Evolutionary conservation across 1,284 basidiomycete species (phyloP).

Genomic region (Moesziomyces aphidis): DNA sequence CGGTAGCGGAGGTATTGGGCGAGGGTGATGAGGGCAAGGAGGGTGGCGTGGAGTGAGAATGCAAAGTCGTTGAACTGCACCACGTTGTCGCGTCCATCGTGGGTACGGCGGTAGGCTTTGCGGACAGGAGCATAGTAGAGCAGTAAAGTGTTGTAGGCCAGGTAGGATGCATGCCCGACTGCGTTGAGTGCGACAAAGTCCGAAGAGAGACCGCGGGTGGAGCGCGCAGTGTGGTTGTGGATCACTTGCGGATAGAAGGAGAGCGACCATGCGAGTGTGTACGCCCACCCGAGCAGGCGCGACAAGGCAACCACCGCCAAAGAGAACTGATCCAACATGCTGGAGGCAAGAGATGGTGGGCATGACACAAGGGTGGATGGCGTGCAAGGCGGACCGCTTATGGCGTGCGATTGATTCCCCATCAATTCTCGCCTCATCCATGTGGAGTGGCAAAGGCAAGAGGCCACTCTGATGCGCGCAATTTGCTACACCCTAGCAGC

Average conservation of each 20-base stretch:
- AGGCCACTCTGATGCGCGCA: no score
- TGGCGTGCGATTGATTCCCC: no score
- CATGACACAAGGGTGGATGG: background rate
- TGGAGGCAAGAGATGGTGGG: background rate
- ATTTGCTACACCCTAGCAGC: no score
- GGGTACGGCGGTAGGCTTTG: slow-evolving; percentile 40
- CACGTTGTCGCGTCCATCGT: slow-evolving; percentile 45
- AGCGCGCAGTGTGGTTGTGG: slow-evolving; percentile 34
- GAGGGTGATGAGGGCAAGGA: slow-evolving; percentile 27
- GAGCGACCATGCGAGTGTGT: slow-evolving; percentile 55
- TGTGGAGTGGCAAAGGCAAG: background rate
- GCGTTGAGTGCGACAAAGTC: slow-evolving; percentile 61
- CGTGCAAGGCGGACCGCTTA: no score
- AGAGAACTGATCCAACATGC: background rate
- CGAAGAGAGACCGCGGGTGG: slow-evolving; percentile 45
- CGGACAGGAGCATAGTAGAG: slow-evolving; percentile 39
- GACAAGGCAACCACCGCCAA: slow-evolving; percentile 34
- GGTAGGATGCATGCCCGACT: slow-evolving; percentile 55
- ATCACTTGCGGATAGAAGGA: slow-evolving; percentile 64
- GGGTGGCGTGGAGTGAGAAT: slow-evolving; percentile 50
- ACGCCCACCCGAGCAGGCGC: slow-evolving; percentile 58
- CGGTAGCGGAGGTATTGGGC: slow-evolving; percentile 9
- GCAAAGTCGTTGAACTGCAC: slow-evolving; percentile 55
- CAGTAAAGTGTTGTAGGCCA: slow-evolving; percentile 47
- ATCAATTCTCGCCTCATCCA: slow-evolving; percentile 2